Evolutionary conservation across 306 rosid genomes (phyloP), one percentile per base, ranked within the genome.

Genomic region (Cicer cuneatum): DNA sequence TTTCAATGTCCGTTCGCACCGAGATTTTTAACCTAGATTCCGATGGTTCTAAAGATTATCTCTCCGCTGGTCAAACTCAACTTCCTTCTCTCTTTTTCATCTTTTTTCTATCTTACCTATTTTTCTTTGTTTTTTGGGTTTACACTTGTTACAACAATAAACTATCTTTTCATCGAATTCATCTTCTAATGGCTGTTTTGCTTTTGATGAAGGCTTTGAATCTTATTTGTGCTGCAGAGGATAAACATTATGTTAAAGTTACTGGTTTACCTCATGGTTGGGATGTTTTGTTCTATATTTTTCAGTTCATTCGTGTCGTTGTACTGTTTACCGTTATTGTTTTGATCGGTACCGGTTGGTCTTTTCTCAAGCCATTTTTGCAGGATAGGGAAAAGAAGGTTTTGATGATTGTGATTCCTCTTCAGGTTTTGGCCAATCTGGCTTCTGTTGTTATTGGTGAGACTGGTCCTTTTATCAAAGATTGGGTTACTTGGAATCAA

Each of bases 401-500:
- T 42, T 82, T 93, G 88, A 93, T 91, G 97, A 88, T 91, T 68
- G 98, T 93, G 75, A 87, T 91, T 74, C 98, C 97, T 14, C 97
- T 93, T 13, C 97, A 91, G 85, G 98, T 93, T 8, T 21, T 93
- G 21, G 98, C 98, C 5, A 93, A 93, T 38, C 29, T 88, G 39
- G 98, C 98, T 9, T 91, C 94, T 15, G 86, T 93, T 24, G 96
- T 93, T 54, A 93, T 93, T 7, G 98, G 94, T 3, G 98, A 93
- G 70, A 93, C 94, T 0, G 98, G 98, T 21, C 98, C 97, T 0
- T 93, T 93, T 45, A 91, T 93, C 24, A 91, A 89, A 82, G 97
- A 93, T 35, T 93, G 96, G 97, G 96, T 89, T 11, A 91, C 98
- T 2, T 93, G 98, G 97, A 93, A 91, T 47, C 97, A 91, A 82